Evolutionary conservation across 2,329 filamentous ascomycete species (phyloP), one percentile per base, ranked within the genome.

Genomic region (Aspergillus ustus): DNA sequence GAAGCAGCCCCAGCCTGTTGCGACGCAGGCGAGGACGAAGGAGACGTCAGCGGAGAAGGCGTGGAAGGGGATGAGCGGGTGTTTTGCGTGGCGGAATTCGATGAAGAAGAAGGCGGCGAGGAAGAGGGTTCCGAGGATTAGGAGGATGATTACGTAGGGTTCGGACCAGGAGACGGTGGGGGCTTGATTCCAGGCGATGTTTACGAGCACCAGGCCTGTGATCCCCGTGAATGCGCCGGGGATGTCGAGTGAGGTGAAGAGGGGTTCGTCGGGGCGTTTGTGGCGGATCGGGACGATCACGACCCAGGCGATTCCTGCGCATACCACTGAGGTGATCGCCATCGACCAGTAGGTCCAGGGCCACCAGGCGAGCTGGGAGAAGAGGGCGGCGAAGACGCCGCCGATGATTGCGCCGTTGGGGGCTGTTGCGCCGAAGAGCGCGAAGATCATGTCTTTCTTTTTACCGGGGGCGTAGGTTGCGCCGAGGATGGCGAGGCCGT

Each of bases 131-230:
- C 88, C 87, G 2, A 89, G 62, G 43, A 89, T 82, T 0, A 91
- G 77, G 0, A 84, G 75, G 0, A 84, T 76, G 61, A 85, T 83
- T n/a, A 87, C 79, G 59, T 86, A 86, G 0, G 85, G 77, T 7
- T 80, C 77, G 1, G 75, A 66, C 88, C 88, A 90, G 1, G 86
- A 86, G 1, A 81, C 83, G 0, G 85, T 78, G 0, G 85, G 82
- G 0, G 85, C 87, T 69, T 90, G 87, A 61, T 88, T 90, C 85
- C 86, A 89, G 0, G 87, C 85, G 66, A 90, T 85, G 70, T 89
- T 89, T 74, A 90, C 81, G 19, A 91, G 77, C 0, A 89, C 78
- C 25, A 91, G 76, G 0, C 82, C 83, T 0, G 78, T 76, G 19
- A 89, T 79, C 1, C 87, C 87, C 0, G 77, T 71, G 6, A 71